Percentiles rank a stretch among this genome's conserved stretches.
Conservation (phyloP, 1,284 basidiomycete genomes). For the Fistulinella cinereoalba region DNA sequence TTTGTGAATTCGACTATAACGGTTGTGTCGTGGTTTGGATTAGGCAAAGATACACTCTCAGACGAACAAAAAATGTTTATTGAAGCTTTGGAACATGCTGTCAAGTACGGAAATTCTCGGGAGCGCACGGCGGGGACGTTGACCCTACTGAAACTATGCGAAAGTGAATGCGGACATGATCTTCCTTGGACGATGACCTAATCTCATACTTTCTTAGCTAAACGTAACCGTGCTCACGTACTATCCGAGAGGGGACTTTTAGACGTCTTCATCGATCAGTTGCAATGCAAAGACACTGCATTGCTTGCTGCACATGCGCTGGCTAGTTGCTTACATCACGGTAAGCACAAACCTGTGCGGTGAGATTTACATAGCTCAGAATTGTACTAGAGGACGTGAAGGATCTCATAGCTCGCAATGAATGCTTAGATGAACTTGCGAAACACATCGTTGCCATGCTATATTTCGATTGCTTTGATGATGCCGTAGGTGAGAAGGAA, state of each 20-base stretch:
- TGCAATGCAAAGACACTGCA: conserved; percentile 7
- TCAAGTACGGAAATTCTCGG: no score
- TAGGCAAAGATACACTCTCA: no score
- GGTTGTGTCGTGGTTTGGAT: no score
- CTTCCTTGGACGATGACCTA: neutral
- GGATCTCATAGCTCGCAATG: conserved; percentile 2
- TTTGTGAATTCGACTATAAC: no score
- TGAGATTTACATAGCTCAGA: neutral
- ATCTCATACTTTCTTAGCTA: conserved; percentile 9
- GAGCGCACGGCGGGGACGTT: conserved; percentile 23
- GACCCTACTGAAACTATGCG: conserved; percentile 17
- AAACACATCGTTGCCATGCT: conserved; percentile 24
- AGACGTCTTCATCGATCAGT: conserved; percentile 8
- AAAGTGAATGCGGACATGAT: conserved; percentile 6
- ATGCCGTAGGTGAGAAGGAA: conserved; percentile 24
- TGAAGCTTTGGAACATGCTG: no score
- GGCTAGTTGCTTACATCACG: conserved; percentile 11
- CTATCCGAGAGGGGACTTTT: conserved; percentile 1
- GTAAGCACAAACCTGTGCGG: conserved; percentile 3
- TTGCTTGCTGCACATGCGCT: conserved; percentile 15
- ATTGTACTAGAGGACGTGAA: conserved; percentile 18
- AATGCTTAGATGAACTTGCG: conserved; percentile 12
- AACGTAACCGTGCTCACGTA: conserved; percentile 4
- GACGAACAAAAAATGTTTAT: no score
- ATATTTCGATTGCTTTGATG: conserved; percentile 25